Evolutionary conservation across 495 filamentous ascomycete genomes (phyloP), one percentile per base, ranked within the genome.

Genomic region (Xylaria bambusicola): DNA sequence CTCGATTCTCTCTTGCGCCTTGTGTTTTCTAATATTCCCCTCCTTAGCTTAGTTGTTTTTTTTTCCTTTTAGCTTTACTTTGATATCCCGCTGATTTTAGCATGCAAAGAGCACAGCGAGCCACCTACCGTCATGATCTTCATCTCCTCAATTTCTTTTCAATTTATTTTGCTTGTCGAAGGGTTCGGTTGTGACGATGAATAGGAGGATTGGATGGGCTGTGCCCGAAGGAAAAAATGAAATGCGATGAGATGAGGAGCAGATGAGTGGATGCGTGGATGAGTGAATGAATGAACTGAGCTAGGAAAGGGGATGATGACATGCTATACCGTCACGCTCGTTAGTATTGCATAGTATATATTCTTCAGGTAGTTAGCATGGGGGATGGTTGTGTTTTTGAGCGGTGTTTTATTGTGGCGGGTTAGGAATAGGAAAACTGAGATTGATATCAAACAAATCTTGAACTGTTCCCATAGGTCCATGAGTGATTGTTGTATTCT

Each of bases 41-140:
- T 41, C 38, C n/a, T 41, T 41, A 15, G 8, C 38, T 41, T 41
- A 41, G 8, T 15, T 17, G 6, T 41, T 17, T 15, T 26, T 24
- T 44, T 8, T 58, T 58, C 68, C 33, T 45, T 24, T 36, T 51
- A 26, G 21, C 31, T 8, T 35, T 6, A 23, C 23, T 57, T 47
- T 66, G 44, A 52, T 58, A 66, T 53, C 56, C 52, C 27, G 36
- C 52, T 59, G 26, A 58, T 66, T 65, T 65, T 49, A 48, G 65
- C 53, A 61, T 33, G 29, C 5, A 33, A 50, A 51, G 46, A 56
- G 52, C 54, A 21, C 45, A 62, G 60, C 60, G 53, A 56, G 31
- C 49, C 58, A 48, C 51, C 52, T 57, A 51, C 21, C 46, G 55
- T 46, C 36, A 52, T 61, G n/a, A n/a, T n/a, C n/a, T 56, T 61